phyloP scores from a whole-genome alignment of 306 rosid species.

The Prunus persica region DNA sequence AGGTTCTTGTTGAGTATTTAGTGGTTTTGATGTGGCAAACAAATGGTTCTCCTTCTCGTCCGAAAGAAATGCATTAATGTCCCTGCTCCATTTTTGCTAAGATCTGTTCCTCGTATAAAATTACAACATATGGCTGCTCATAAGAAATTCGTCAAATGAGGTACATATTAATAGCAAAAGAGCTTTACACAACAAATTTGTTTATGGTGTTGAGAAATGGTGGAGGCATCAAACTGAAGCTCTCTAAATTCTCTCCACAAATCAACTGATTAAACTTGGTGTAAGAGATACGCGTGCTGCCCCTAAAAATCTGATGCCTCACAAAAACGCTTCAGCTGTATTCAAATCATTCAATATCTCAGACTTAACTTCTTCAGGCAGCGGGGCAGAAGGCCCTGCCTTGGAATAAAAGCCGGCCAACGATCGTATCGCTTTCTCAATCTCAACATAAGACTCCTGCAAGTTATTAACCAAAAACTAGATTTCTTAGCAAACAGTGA shows the following conservation, averaged over 20 bases:
- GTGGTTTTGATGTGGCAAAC: too few species aligned
- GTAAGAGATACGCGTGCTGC: neutral
- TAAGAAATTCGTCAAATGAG: neutral
- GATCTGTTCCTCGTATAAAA: neutral
- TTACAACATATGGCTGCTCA: neutral
- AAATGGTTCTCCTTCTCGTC: too few species aligned
- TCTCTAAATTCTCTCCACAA: too few species aligned
- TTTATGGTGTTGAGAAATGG: too few species aligned
- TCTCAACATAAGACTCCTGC: conserved; percentile 73
- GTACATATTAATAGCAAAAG: neutral
- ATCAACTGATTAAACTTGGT: neutral
- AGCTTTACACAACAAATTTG: too few species aligned
- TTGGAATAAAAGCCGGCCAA: conserved; percentile 78
- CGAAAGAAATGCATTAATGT: too few species aligned
- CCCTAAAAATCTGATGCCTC: neutral
- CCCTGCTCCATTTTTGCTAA: neutral
- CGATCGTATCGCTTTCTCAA: conserved; percentile 82
- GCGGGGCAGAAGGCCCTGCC: conserved; percentile 84
- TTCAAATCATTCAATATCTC: conserved; percentile 63
- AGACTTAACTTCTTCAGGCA: conserved; percentile 66
- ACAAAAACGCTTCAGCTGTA: conserved; percentile 63
- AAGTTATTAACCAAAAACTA: neutral
- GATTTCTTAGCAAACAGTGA: neutral
- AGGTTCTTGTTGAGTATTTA: too few species aligned
- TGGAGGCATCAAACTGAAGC: too few species aligned